Conservation (phyloP, 83 land plant species). For the Thuja plicata region DNA sequence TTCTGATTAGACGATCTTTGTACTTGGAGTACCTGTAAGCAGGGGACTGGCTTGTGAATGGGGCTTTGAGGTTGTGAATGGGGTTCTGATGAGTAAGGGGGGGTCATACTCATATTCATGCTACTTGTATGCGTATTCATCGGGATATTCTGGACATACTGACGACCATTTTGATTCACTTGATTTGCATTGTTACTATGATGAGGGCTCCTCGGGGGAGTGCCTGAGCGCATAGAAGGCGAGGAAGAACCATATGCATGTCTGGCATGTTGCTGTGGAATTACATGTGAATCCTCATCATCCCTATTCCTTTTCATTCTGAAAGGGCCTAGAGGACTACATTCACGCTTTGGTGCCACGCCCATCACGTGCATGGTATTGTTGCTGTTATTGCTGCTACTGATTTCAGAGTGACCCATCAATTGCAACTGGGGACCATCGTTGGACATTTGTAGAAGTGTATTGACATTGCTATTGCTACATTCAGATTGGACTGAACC, state of each 20-base stretch:
- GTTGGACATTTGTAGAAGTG: background rate
- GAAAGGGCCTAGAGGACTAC: background rate
- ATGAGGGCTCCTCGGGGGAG: slow-evolving; percentile 8
- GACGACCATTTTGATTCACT: slow-evolving; percentile 7
- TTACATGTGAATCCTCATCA: slow-evolving; percentile 9
- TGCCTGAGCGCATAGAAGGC: background rate
- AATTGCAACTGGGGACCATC: background rate
- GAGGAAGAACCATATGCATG: background rate
- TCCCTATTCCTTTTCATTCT: slow-evolving; percentile 11
- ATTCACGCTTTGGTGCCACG: background rate
- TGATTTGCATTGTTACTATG: background rate
- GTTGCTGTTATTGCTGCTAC: background rate
- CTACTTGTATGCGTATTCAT: background rate
- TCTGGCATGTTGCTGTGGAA: background rate
- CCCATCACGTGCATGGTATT: background rate
- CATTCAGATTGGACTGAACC: background rate
- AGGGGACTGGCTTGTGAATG: slow-evolving; percentile 8
- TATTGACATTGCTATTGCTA: background rate
- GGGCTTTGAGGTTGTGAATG: slow-evolving; percentile 4
- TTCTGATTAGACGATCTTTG: background rate
- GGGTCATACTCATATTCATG: background rate
- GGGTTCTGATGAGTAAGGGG: background rate
- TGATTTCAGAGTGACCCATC: slow-evolving; percentile 10
- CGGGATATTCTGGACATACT: background rate
- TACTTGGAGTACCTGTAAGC: background rate